These are phyloP conservation scores for Cordyceps tenuipes DNA, from an alignment of 2,329 filamentous ascomycete species.

Conservation along the genomic window DNA sequence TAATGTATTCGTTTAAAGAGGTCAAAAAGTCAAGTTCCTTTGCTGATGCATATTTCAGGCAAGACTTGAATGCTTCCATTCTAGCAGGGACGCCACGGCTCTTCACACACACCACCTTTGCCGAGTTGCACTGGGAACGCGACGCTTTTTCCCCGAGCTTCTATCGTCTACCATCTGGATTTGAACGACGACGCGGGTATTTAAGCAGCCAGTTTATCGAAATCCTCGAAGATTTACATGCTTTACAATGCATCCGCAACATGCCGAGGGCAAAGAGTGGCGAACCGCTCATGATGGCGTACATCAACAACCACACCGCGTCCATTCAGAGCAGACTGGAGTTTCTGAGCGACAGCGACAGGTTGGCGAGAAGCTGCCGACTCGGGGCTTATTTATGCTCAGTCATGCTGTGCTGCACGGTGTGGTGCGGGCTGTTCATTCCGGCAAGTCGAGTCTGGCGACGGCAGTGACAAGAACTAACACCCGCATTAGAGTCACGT, in stretches of 20 bases:
- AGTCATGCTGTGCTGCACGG: too few relatives aligned
- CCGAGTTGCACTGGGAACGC: constrained; percentile 32
- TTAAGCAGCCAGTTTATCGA: constrained; percentile 25
- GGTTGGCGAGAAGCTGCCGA: too few relatives aligned
- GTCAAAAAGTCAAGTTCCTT: constrained; percentile 1
- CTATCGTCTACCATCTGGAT: constrained; percentile 27
- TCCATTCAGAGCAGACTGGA: constrained; percentile 33
- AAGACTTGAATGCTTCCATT: constrained; percentile 33
- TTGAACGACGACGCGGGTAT: constrained; percentile 18
- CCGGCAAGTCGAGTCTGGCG: too few relatives aligned
- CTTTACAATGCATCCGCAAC: constrained; percentile 31
- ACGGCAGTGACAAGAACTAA: too few relatives aligned
- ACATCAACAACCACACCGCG: constrained; percentile 32
- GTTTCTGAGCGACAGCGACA: too few relatives aligned
- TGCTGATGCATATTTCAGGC: constrained; percentile 21
- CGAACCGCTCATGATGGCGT: constrained; percentile 21
- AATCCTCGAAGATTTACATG: constrained; percentile 30
- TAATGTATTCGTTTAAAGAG: constrained; percentile 10
- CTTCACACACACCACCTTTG: constrained; percentile 32
- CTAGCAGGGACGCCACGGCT: constrained; percentile 31
- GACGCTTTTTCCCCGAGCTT: constrained; percentile 22
- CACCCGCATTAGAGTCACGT: too few relatives aligned
- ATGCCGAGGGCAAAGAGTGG: constrained; percentile 9
- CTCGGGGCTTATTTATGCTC: too few relatives aligned
- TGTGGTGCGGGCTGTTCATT: too few relatives aligned